Evolutionary conservation across 2,329 filamentous ascomycete species (phyloP).

Genomic region (Rhexocercosporidium sp.): DNA sequence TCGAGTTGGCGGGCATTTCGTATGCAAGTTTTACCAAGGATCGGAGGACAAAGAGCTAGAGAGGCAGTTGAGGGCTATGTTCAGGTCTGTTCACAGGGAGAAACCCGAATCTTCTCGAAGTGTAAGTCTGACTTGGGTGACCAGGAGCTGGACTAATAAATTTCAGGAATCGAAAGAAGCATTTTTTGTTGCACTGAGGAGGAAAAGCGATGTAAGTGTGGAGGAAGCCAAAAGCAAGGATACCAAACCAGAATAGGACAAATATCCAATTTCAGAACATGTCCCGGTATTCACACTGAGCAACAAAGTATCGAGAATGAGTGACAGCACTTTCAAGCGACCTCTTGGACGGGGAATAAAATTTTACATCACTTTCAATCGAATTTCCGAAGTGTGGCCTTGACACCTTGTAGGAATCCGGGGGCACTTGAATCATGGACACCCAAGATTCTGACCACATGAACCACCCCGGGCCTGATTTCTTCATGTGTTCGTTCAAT

Average conservation of each 20-base stretch:
- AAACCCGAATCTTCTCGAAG: conserved; percentile 91
- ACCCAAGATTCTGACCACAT: background rate
- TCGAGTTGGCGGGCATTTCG: conserved; percentile 81
- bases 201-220: conserved; percentile 56
- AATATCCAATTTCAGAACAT: too few relatives aligned
- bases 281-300: too few relatives aligned
- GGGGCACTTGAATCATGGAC: background rate
- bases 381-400: too few relatives aligned
- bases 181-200: conserved; percentile 80
- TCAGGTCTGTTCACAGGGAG: conserved; percentile 79
- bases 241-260: background rate
- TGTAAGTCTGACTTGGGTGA: conserved; percentile 57
- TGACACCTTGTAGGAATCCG: too few relatives aligned
- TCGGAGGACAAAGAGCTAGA: conserved; percentile 83
- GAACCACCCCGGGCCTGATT: background rate
- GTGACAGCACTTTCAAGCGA: too few relatives aligned
- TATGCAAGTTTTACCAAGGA: conserved; percentile 98
- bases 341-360: too few relatives aligned
- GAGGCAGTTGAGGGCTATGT: conserved; percentile 74
- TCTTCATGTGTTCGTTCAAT: conserved; percentile 21
- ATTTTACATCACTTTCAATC: too few relatives aligned
- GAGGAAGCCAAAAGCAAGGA: conserved; percentile 8
- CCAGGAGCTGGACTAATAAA: conserved; percentile 9
- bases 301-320: too few relatives aligned
- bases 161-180: conserved; percentile 80